A percentile compares a stretch with the other conserved stretches of the same genome.
Conservation (phyloP, 2,329 filamentous ascomycete genomes). For the Cryoendolithus antarcticus region DNA sequence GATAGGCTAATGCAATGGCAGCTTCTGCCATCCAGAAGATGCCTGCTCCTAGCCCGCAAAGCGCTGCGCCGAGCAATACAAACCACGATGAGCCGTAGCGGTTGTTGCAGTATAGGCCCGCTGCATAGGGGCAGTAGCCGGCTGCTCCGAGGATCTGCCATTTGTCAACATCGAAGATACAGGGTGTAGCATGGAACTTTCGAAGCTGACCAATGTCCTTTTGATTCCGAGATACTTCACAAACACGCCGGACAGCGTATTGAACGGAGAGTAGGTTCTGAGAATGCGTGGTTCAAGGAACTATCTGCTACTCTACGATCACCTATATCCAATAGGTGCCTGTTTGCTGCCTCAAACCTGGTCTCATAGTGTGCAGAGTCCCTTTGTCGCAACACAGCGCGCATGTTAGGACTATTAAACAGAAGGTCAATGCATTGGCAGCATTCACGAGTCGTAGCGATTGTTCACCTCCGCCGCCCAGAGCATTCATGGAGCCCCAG, state of each 20-base stretch:
- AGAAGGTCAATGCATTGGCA: conserved; percentile 60
- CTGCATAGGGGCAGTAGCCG: conserved; percentile 60
- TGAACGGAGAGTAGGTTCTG: too few relatives aligned
- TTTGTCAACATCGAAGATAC: too few relatives aligned
- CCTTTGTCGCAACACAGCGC: conserved; percentile 25
- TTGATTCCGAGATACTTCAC: conserved; percentile 60
- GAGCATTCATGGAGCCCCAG: conserved; percentile 49
- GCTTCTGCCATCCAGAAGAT: conserved; percentile 68
- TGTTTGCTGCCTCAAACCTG: too few relatives aligned
- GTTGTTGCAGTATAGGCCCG: conserved; percentile 61
- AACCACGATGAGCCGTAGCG: conserved; percentile 58
- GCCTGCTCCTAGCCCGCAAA: conserved; percentile 58
- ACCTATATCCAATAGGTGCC: too few relatives aligned
- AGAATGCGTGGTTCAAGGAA: too few relatives aligned
- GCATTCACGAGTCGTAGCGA: conserved; percentile 56
- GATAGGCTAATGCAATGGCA: conserved; percentile 60
- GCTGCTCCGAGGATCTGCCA: conserved; percentile 51
- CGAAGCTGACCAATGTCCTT: conserved; percentile 36
- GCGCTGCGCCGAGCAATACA: conserved; percentile 52
- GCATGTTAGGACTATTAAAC: conserved; percentile 60
- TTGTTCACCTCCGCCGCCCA: conserved; percentile 56
- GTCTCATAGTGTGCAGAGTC: too few relatives aligned
- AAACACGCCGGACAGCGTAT: conserved; percentile 42
- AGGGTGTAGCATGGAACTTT: too few relatives aligned
- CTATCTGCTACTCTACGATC: too few relatives aligned